These are phyloP conservation scores for Chytriomyces confervae DNA, from an alignment of 192 early-diverging fungal species.

Conservation along the genomic window DNA sequence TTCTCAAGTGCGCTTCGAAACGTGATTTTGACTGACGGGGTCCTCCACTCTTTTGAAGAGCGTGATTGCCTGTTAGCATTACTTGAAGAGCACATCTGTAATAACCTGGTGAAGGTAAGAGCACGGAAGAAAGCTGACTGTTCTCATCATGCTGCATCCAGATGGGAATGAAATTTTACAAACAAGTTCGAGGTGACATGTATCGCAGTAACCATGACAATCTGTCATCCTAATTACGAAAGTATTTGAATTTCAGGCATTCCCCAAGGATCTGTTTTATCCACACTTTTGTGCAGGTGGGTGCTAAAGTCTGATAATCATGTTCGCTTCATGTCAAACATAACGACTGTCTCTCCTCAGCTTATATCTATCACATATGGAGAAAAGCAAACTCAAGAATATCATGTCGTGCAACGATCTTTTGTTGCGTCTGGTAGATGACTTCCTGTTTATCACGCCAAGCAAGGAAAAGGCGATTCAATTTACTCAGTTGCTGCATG, in stretches of 20 bases:
- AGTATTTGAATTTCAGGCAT: slow-evolving; percentile 61
- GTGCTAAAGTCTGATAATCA: background rate
- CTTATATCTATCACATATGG: slow-evolving; percentile 81
- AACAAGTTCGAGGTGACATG: slow-evolving; percentile 54
- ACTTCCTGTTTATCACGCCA: slow-evolving; percentile 82
- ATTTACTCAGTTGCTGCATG: slow-evolving; percentile 66
- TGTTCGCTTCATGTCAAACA: background rate
- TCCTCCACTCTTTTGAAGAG: slow-evolving; percentile 61
- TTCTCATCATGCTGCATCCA: slow-evolving; percentile 2
- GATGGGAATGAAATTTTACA: slow-evolving; percentile 66
- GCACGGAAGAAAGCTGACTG: too few species aligned
- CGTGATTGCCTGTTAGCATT: slow-evolving; percentile 51
- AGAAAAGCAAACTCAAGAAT: slow-evolving; percentile 54
- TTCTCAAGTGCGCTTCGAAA: slow-evolving; percentile 59
- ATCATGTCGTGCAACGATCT: slow-evolving; percentile 53
- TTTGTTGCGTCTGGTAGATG: slow-evolving; percentile 80
- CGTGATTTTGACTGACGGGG: slow-evolving; percentile 74
- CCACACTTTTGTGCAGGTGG: slow-evolving; percentile 84
- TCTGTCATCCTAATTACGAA: too few species aligned
- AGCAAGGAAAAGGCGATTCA: slow-evolving; percentile 48
- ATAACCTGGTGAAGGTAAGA: slow-evolving; percentile 67
- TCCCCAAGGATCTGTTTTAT: slow-evolving; percentile 90
- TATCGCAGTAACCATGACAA: background rate
- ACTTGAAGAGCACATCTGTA: slow-evolving; percentile 67
- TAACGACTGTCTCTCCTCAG: slow-evolving; percentile 35